Conservation (phyloP, 768 basidiomycete species). For the Boletus rufocinnamomeus region DNA sequence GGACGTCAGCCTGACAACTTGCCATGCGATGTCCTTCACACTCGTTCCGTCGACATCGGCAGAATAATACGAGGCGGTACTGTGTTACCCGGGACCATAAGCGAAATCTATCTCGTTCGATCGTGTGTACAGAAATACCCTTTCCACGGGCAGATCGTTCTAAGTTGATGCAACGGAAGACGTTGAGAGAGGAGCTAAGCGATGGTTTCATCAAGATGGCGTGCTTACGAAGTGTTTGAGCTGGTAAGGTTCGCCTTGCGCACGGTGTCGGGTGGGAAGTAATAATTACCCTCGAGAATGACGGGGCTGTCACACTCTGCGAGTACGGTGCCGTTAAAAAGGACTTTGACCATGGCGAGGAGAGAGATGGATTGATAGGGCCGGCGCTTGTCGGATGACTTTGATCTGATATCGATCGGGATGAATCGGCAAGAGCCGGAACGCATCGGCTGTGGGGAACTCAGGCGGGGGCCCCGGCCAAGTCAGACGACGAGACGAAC, state of each 20-base stretch:
- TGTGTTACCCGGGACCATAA: slow-evolving; percentile 26
- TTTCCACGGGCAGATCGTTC: slow-evolving; percentile 69
- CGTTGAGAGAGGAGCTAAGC: slow-evolving; percentile 4
- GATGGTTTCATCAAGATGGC: background rate
- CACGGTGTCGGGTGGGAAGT: slow-evolving; percentile 66
- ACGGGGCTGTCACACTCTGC: slow-evolving; percentile 60
- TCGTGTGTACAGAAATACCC: slow-evolving; percentile 46
- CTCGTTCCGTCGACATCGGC: slow-evolving; percentile 48
- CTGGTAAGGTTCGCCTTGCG: slow-evolving; percentile 45
- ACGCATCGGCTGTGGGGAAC: slow-evolving; percentile 5
- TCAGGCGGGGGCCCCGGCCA: too few relatives aligned
- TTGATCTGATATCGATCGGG: slow-evolving; percentile 8
- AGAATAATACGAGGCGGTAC: slow-evolving; percentile 68
- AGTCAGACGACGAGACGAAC: background rate
- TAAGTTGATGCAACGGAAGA: slow-evolving; percentile 21
- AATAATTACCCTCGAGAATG: slow-evolving; percentile 68
- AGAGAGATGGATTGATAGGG: background rate
- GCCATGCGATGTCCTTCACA: slow-evolving; percentile 70
- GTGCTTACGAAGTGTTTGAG: slow-evolving; percentile 55
- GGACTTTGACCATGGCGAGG: slow-evolving; percentile 47
- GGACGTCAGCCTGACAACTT: slow-evolving; percentile 19
- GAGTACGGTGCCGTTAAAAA: slow-evolving; percentile 50
- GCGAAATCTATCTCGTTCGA: background rate
- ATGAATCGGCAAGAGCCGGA: slow-evolving; percentile 24
- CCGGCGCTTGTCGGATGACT: background rate